A percentile compares a stretch with the other conserved stretches of the same genome.
phyloP scores from a whole-genome alignment of 2,329 filamentous ascomycete species.

The Aspergillaceae sp. region DNA sequence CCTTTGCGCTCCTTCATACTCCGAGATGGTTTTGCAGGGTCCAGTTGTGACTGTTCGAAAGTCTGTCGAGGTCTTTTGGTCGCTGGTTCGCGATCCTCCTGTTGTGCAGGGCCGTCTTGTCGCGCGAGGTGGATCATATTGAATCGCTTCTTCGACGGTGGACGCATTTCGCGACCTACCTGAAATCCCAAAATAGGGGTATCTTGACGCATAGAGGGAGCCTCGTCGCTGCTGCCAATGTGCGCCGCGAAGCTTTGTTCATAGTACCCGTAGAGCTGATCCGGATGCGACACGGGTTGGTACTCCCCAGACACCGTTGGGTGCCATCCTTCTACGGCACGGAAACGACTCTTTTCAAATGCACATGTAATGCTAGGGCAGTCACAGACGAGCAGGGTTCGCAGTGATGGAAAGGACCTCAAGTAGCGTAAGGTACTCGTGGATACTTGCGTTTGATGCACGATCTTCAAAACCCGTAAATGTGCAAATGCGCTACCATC shows the following conservation, averaged over 20 bases:
- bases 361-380: conserved; percentile 22
- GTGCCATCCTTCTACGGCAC: conserved; percentile 22
- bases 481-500: conserved; percentile 16
- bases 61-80: conserved; percentile 2
- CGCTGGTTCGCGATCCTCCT: conserved; percentile 1
- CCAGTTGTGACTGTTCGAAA: too few relatives aligned
- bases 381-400: conserved; percentile 24
- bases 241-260: conserved; percentile 1
- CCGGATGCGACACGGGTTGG: not conserved
- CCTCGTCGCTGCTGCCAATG: not conserved
- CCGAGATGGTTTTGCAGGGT: not conserved
- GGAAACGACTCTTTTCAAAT: conserved; percentile 9
- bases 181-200: conserved; percentile 18
- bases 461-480: conserved; percentile 25
- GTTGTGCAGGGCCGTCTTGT: not conserved
- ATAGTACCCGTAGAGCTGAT: conserved; percentile 12
- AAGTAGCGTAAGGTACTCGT: conserved; percentile 26
- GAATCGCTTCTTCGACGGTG: not conserved
- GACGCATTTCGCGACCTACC: conserved; percentile 10
- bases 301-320: not conserved
- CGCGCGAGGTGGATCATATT: conserved; percentile 7
- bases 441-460: conserved; percentile 24
- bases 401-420: conserved; percentile 26
- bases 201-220: not conserved
- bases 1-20: conserved; percentile 19